Percentiles rank a stretch among this genome's conserved stretches.
phyloP scores from a whole-genome alignment of 1,284 basidiomycete genomes.

The Exobasidium cylindrosporum region DNA sequence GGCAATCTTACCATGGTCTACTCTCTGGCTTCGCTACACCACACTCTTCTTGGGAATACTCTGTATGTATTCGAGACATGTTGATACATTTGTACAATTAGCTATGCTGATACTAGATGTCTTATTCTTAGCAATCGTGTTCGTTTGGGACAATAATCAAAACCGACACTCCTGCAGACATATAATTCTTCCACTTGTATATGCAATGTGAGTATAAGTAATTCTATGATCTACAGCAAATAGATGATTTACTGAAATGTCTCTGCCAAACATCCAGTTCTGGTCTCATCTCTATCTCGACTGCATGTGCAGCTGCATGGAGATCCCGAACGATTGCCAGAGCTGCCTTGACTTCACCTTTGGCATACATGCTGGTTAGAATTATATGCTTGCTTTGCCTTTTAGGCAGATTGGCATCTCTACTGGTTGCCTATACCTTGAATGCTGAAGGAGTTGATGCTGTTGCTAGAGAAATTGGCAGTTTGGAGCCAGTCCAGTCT shows the following conservation, averaged over 20 bases:
- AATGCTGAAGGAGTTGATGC: not conserved
- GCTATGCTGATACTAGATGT: too few species aligned
- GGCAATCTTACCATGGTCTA: not conserved
- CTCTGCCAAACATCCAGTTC: too few species aligned
- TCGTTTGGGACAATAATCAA: not conserved
- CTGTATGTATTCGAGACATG: not conserved
- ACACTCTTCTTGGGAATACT: slow-evolving; percentile 6
- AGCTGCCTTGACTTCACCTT: slow-evolving; percentile 1
- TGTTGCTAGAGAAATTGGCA: not conserved
- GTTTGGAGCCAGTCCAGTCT: not conserved
- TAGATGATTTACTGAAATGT: too few species aligned
- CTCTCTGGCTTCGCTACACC: slow-evolving; percentile 8
- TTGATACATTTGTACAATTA: too few species aligned
- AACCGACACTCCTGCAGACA: not conserved
- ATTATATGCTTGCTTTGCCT: slow-evolving; percentile 6
- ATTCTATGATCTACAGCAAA: not conserved
- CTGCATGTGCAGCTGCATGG: slow-evolving; percentile 6
- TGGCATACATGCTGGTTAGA: not conserved
- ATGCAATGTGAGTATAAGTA: not conserved
- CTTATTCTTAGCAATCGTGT: not conserved
- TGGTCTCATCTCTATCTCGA: not conserved
- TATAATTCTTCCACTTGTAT: not conserved
- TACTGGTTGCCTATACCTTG: not conserved
- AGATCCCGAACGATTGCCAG: slow-evolving; percentile 6
- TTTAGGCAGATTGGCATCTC: not conserved